Evolutionary conservation across 371 early-diverging fungal species (phyloP), one percentile per base, ranked within the genome.

Genomic region (Phascolomyces articulosus): DNA sequence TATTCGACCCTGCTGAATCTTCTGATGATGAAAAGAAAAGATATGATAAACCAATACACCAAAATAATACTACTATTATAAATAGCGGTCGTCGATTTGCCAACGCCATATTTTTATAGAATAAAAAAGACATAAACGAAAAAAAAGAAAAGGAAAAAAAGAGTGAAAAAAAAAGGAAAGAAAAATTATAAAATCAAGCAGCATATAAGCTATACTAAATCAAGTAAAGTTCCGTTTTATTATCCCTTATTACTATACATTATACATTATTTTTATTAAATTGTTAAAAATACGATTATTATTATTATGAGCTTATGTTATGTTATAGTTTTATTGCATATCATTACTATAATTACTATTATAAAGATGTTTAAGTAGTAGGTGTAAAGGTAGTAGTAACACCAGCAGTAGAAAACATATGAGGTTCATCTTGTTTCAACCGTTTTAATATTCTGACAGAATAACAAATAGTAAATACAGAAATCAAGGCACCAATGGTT

Each of bases 391-490:
- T 16, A 44, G 2, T 15, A 13, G 2, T 1, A 16, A n/a, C 75
- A 28, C 58, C 62, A 10, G 66, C 63, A 20, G 49, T 48, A 10
- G 40, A 27, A 15, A 76, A 38, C 71, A 78, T 69, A 26, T 53
- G 38, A 18, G 71, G 65, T 51, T 78, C 79, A 21, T 71, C 70
- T 29, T 55, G 55, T 31, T 68, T 67, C 9, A 78, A 41, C 1
- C 56, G 56, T 29, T 64, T 72, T 28, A 66, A 62, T 27, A 78
- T 71, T 44, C 56, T 49, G 8, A 73, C 55, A 15, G 71, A 68
- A 38, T 75, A 75, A 13, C 63, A 72, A 20, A 75, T 62, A 8
- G 73, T 71, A 28, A 68, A 71, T 27, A 71, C 49, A 20, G 68
- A 64, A 11, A 73, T 67, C 9, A 75, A 55, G 4, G 73, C 65